phyloP scores from a whole-genome alignment of 306 rosid species.

The barrel medic (Medicago truncatula) region MtrunA17r5.0-ANR NC_053047.1:1014501-1015000 shows the following conservation, averaged over 20 bases:
- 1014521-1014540: too few relatives aligned
- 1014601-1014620: too few relatives aligned
- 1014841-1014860: background rate
- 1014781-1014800: constrained; percentile 13
- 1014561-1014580: too few relatives aligned
- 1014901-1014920: background rate
- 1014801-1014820: constrained; percentile 15
- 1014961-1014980: background rate
- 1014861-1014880: background rate
- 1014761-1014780: constrained; percentile 35
- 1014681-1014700: too few relatives aligned
- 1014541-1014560: too few relatives aligned
- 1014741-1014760: background rate
- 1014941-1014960: constrained; percentile 1
- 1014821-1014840: constrained; percentile 28
- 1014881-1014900: constrained; percentile 54
- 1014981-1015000: background rate
- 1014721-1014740: constrained; percentile 2
- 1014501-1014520: too few relatives aligned
- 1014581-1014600: too few relatives aligned
- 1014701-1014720: background rate
- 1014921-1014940: background rate
- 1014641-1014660: background rate
- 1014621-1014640: too few relatives aligned
- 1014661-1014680: too few relatives aligned